Conservation (phyloP, 345 rosid species). For the Eucalyptus dawsonii region DNA sequence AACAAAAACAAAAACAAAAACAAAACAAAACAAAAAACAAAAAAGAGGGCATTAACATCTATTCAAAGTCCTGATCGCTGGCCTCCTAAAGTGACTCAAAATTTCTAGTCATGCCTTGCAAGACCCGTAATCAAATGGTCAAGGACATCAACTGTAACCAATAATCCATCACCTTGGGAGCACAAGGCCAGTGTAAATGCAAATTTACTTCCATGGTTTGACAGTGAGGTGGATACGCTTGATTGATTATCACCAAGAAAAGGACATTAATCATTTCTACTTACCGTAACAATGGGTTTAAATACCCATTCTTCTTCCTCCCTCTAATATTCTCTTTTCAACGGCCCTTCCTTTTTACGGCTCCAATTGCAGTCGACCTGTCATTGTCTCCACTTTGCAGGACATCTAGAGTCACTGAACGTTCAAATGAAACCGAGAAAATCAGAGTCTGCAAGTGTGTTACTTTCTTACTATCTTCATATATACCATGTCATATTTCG, state of each 20-base stretch:
- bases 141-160: neutral
- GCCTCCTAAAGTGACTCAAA: neutral
- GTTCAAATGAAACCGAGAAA: fast-evolving
- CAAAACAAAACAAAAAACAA: fast-evolving
- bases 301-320: neutral
- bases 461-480: neutral
- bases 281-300: neutral
- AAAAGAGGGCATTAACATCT: neutral
- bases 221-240: neutral
- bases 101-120: neutral
- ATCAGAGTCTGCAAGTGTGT: neutral
- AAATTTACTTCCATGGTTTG: neutral
- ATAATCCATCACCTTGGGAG: neutral
- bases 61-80: neutral
- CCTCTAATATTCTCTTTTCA: neutral
- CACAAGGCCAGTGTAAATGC: neutral
- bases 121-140: neutral
- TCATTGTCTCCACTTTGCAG: neutral
- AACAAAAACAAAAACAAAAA: neutral
- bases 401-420: too few species aligned
- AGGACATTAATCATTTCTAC: neutral
- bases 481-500: neutral
- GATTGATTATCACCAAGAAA: neutral
- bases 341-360: too few species aligned
- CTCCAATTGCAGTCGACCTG: neutral